A percentile compares a stretch with the other conserved stretches of the same genome.
Conservation (phyloP, 306 rosid species). For the Delonix regia region DNA sequence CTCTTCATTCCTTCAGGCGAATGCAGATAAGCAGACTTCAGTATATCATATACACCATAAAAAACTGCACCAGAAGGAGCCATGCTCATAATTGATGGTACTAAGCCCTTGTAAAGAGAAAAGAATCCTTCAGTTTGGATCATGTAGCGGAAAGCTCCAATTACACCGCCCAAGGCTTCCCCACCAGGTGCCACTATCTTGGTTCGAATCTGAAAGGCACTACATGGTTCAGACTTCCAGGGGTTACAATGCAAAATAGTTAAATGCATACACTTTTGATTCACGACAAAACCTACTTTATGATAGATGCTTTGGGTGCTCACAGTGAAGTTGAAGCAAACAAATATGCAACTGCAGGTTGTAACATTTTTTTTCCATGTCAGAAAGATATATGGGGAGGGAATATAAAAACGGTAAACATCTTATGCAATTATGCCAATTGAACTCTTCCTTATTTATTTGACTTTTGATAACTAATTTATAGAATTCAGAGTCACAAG, state of each 20-base stretch:
- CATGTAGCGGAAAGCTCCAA: slow-evolving; percentile 88
- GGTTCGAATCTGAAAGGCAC: slow-evolving; percentile 77
- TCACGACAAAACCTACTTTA: slow-evolving; percentile 9
- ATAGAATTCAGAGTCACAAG: background rate
- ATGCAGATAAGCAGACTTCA: slow-evolving; percentile 81
- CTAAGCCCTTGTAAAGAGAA: slow-evolving; percentile 92
- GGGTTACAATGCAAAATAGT: slow-evolving; percentile 29
- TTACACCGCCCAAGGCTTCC: slow-evolving; percentile 88
- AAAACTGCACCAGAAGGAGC: slow-evolving; percentile 98
- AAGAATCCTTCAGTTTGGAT: slow-evolving; percentile 90
- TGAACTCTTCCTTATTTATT: background rate
- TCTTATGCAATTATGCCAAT: background rate
- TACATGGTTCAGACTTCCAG: slow-evolving; percentile 27
- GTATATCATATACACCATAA: slow-evolving; percentile 88
- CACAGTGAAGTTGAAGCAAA: slow-evolving; percentile 7
- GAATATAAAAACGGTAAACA: slow-evolving; percentile 21
- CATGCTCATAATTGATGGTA: slow-evolving; percentile 92
- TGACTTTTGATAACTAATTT: background rate
- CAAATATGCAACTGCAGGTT: slow-evolving; percentile 1
- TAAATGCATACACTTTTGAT: slow-evolving; percentile 17
- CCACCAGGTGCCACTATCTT: slow-evolving; percentile 97
- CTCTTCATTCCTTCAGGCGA: slow-evolving; percentile 90
- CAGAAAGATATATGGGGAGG: slow-evolving; percentile 23
- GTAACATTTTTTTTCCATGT: slow-evolving; percentile 15
- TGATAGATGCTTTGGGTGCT: slow-evolving; percentile 25